phyloP scores from a whole-genome alignment of 768 basidiomycete genomes.

The Mycena latifolia region DNA sequence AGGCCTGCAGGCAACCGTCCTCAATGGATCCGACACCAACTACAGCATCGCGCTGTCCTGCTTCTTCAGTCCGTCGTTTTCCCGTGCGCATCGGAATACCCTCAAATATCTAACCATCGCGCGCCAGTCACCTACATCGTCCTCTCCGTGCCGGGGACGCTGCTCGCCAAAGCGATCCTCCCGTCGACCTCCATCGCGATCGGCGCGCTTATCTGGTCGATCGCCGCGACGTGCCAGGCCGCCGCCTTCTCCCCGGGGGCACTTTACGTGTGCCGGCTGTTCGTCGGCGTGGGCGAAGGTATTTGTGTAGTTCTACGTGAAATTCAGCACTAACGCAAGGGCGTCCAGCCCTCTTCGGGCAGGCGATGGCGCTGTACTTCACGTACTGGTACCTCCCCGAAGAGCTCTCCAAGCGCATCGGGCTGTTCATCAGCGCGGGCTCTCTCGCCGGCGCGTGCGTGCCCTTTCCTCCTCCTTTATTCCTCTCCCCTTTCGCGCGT shows the following conservation, averaged over 20 bases:
- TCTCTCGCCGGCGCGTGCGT: slow-evolving; percentile 25
- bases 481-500: too few relatives aligned
- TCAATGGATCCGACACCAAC: slow-evolving; percentile 24
- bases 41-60: slow-evolving; percentile 28
- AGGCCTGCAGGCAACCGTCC: slow-evolving; percentile 23
- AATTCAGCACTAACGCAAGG: too few relatives aligned
- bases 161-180: slow-evolving; percentile 28
- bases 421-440: slow-evolving; percentile 31
- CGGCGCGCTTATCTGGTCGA: slow-evolving; percentile 31
- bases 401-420: slow-evolving; percentile 32
- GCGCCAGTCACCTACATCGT: slow-evolving; percentile 26
- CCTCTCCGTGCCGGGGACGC: slow-evolving; percentile 26
- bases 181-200: slow-evolving; percentile 31
- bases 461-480: too few relatives aligned
- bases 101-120: not conserved
- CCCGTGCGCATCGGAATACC: too few relatives aligned
- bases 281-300: slow-evolving; percentile 33
- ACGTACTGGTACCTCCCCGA: slow-evolving; percentile 31
- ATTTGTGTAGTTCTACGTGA: too few relatives aligned
- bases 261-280: slow-evolving; percentile 28
- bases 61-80: slow-evolving; percentile 24
- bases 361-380: slow-evolving; percentile 29
- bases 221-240: slow-evolving; percentile 30
- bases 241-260: slow-evolving; percentile 25
- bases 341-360: slow-evolving; percentile 25